A percentile compares a stretch with the other conserved stretches of the same genome.
These are phyloP conservation scores for Gaeumannomyces sp. DNA, from an alignment of 2,329 filamentous ascomycete species.

Conservation along the genomic window DNA sequence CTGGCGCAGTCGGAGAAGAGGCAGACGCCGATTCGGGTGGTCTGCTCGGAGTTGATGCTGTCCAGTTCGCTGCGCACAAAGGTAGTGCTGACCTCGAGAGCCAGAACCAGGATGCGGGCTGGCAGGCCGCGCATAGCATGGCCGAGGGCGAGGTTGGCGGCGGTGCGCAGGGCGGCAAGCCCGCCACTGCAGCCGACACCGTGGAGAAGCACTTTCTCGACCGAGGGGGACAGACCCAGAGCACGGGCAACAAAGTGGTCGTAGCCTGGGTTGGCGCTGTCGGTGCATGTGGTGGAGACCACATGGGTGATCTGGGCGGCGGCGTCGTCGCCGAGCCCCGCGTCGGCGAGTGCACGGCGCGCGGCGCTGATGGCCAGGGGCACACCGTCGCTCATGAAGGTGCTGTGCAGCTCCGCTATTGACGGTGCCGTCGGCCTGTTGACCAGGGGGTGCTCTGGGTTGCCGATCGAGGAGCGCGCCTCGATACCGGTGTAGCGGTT, in stretches of 20 bases:
- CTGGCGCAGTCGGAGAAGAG: constrained; percentile 69
- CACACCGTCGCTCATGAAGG: constrained; percentile 52
- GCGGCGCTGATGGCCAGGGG: constrained; percentile 50
- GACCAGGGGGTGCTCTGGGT: constrained; percentile 53
- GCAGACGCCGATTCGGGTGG: constrained; percentile 58
- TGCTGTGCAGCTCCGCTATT: constrained; percentile 47
- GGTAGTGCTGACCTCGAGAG: constrained; percentile 56
- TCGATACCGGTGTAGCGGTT: constrained; percentile 62
- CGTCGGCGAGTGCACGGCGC: constrained; percentile 49
- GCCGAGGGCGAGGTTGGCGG: constrained; percentile 60
- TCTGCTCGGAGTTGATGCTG: constrained; percentile 50
- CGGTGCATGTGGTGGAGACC: constrained; percentile 62
- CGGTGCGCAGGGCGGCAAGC: constrained; percentile 54
- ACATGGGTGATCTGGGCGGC: constrained; percentile 54
- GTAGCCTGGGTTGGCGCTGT: constrained; percentile 63
- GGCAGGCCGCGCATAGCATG: constrained; percentile 51
- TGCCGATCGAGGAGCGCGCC: constrained; percentile 54
- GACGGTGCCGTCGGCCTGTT: constrained; percentile 49
- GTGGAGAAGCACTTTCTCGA: constrained; percentile 60
- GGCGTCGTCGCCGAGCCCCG: constrained; percentile 32
- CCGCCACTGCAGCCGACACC: constrained; percentile 62
- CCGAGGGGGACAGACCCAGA: constrained; percentile 48
- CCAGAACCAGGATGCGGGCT: constrained; percentile 59
- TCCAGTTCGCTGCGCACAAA: constrained; percentile 60
- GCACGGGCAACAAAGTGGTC: constrained; percentile 58